Evolutionary conservation across 345 rosid species (phyloP), one percentile per base, ranked within the genome.

Genomic region (Gossypium anomalum): DNA sequence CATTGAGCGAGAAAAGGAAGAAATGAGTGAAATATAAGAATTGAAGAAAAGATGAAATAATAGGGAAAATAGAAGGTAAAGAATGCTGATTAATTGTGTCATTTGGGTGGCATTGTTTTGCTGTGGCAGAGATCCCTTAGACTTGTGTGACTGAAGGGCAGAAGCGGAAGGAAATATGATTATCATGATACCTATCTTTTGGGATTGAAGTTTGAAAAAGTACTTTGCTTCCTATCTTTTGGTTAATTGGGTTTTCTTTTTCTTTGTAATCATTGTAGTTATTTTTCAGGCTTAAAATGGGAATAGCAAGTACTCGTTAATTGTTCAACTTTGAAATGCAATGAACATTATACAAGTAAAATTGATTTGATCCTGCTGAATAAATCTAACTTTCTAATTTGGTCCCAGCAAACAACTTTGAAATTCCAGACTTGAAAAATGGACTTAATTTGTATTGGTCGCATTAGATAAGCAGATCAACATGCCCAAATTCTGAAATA

Each of bases 391-490:
- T 45, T 66, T 45, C 34, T 17, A 66, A 66, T 45, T 66, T 20
- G 70, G 45, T 66, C 38, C 53, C 25, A 0, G n/a, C 14, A 44
- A 43, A 45, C 34, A 45, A 22, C 29, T 52, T 44, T 66, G 34
- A 66, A 66, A 66, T 66, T 22, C 51, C 29, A 13, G 45, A 66
- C 51, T 44, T 44, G 29, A 43, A 66, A 66, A 19, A 20, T 66
- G 52, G 2, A 52, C 51, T 20, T 22, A 12, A 11, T 43, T 43
- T 43, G 27, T 66, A 47, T 44, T 44, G 12, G 70, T 49, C 38
- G 7, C n/a, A 12, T 45, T 66, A 55, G 70, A 44, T 66, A 66
- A 66, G 70, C 38, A 44, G 70, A 66, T 66, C 53, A 13, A 66
- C 19, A 45, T 66, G 34, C 41, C 7, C 41, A 5, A 34, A 34